Percentiles rank a stretch among this genome's conserved stretches.
Conservation (phyloP, 306 rosid genomes). For the Heteromeles arbutifolia region DNA sequence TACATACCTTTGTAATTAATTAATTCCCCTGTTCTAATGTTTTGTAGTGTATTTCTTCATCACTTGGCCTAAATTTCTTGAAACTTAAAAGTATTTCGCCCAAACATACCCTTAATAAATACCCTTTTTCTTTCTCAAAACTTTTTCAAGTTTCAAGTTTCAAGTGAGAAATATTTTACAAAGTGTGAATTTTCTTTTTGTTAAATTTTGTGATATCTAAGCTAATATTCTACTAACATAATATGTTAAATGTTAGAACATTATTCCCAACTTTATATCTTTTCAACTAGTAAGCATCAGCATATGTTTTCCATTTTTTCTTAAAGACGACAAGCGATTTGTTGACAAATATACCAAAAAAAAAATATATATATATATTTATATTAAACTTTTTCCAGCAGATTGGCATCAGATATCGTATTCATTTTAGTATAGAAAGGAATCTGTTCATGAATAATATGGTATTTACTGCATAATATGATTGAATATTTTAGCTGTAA, state of each 20-base stretch:
- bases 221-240: background rate
- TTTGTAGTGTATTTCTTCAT: no score
- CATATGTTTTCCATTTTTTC: background rate
- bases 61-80: no score
- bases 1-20: no score
- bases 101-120: background rate
- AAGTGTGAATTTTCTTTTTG: no score
- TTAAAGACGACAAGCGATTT: slow-evolving; percentile 31
- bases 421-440: slow-evolving; percentile 26
- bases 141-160: no score
- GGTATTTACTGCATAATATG: slow-evolving; percentile 25
- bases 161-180: background rate
- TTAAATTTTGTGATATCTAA: no score
- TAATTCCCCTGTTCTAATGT: no score
- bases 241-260: background rate
- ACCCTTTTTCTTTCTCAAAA: no score
- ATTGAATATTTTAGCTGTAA: slow-evolving; percentile 29
- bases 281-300: slow-evolving; percentile 35
- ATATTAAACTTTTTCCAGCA: slow-evolving; percentile 41
- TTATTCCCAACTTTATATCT: slow-evolving; percentile 13
- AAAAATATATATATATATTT: slow-evolving; percentile 38
- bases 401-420: slow-evolving; percentile 33
- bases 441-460: slow-evolving; percentile 32
- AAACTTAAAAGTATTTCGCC: no score
- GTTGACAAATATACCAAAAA: slow-evolving; percentile 23